Conservation (phyloP, 176 grass and related monocot genomes). For the Bolboschoenus planiculmis region DNA sequence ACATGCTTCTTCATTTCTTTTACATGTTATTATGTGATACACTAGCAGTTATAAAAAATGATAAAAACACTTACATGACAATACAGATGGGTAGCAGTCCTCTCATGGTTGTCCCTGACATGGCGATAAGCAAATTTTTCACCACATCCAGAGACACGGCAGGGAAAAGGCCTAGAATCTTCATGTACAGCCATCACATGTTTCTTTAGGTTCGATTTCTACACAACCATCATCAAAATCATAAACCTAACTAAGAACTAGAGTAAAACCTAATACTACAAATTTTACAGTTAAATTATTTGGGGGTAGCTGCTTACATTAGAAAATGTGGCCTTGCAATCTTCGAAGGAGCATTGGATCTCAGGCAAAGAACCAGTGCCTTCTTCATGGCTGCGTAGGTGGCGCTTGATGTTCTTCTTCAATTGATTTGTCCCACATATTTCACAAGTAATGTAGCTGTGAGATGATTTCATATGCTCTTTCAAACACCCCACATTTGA, state of each 20-base stretch:
- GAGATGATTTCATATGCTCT: slow-evolving; percentile 49
- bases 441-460: slow-evolving; percentile 48
- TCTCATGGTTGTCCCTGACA: slow-evolving; percentile 86
- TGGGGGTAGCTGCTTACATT: slow-evolving; percentile 30
- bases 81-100: slow-evolving; percentile 31
- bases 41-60: neutral
- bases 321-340: slow-evolving; percentile 63
- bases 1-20: neutral
- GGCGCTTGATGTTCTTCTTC: slow-evolving; percentile 77
- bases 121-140: slow-evolving; percentile 68
- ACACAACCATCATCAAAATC: slow-evolving; percentile 16
- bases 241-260: neutral
- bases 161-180: slow-evolving; percentile 36
- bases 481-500: slow-evolving; percentile 48
- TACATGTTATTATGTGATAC: too few relatives aligned
- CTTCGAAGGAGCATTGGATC: slow-evolving; percentile 51
- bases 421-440: slow-evolving; percentile 59
- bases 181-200: slow-evolving; percentile 59
- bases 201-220: slow-evolving; percentile 71
- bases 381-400: slow-evolving; percentile 50
- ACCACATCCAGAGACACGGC: slow-evolving; percentile 48
- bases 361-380: slow-evolving; percentile 14
- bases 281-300: neutral
- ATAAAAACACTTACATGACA: slow-evolving; percentile 34
- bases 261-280: neutral